Percentiles rank a stretch among this genome's conserved stretches.
Evolutionary conservation across 2,329 filamentous ascomycete genomes (phyloP).

Genomic region (Fusarium sp.): DNA sequence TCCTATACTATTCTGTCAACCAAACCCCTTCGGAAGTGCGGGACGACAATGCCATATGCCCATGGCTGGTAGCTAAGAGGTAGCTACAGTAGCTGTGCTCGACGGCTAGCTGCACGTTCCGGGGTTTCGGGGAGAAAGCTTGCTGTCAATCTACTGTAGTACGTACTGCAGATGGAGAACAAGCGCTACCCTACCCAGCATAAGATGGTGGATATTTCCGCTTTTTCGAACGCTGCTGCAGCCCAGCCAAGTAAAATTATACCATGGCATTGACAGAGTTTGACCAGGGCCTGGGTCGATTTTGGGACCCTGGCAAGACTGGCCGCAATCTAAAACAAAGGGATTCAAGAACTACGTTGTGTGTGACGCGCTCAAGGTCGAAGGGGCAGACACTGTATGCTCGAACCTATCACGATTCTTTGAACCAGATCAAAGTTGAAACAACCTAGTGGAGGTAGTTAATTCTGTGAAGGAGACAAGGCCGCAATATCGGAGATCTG

Average conservation of each 20-base stretch:
- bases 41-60: slow-evolving; percentile 5
- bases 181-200: neutral
- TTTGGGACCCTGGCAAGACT: slow-evolving; percentile 1
- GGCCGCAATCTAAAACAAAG: slow-evolving; percentile 27
- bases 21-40: slow-evolving; percentile 6
- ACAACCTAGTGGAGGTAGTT: slow-evolving; percentile 13
- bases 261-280: slow-evolving; percentile 12
- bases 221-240: slow-evolving; percentile 3
- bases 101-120: slow-evolving; percentile 6
- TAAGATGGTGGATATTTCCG: slow-evolving; percentile 9
- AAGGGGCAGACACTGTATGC: slow-evolving; percentile 5
- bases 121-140: neutral
- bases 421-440: slow-evolving; percentile 13
- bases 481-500: slow-evolving; percentile 5
- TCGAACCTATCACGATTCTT: slow-evolving; percentile 25
- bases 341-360: slow-evolving; percentile 7
- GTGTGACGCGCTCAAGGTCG: slow-evolving; percentile 4
- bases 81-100: neutral
- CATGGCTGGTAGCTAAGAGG: neutral
- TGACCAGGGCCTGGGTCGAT: slow-evolving; percentile 2
- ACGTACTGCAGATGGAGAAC: neutral
- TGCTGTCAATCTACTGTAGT: neutral
- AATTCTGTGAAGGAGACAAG: neutral
- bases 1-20: neutral
- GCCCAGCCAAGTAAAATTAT: slow-evolving; percentile 19